Conservation (phyloP, 2,329 filamentous ascomycete species). For the Penicillium aurantiogriseum region DNA sequence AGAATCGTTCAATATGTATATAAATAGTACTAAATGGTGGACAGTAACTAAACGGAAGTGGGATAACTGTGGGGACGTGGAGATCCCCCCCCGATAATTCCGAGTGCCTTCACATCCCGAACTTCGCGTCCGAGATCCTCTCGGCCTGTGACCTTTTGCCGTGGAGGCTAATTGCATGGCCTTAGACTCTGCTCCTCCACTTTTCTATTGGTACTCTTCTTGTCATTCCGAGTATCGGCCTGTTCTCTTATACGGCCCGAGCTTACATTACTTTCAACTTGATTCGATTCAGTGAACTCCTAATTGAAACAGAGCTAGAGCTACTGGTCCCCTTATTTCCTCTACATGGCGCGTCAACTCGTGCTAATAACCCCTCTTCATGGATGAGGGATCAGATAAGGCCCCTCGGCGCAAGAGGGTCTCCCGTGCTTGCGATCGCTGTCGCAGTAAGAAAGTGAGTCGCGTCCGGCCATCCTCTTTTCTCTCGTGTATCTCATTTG, state of each 20-base stretch:
- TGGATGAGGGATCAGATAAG: conserved; percentile 43
- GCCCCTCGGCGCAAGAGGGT: conserved; percentile 46
- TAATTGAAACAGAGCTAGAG: background rate
- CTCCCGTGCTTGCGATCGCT: conserved; percentile 47
- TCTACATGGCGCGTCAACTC: conserved; percentile 28
- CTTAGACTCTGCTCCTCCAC: background rate
- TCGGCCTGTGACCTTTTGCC: background rate
- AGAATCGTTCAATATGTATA: background rate
- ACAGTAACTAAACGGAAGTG: background rate
- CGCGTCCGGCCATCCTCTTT: background rate
- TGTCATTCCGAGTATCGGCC: background rate
- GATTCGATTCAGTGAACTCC: background rate
- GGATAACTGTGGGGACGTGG: background rate
- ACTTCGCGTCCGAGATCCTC: background rate
- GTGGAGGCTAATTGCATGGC: background rate
- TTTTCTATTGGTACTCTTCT: background rate
- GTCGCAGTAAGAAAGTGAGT: conserved; percentile 45
- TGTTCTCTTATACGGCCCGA: background rate
- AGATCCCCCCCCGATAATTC: conserved; percentile 2
- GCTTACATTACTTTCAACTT: background rate
- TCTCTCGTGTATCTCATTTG: background rate
- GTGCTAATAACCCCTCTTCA: conserved; percentile 30
- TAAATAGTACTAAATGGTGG: background rate
- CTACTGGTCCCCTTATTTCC: background rate
- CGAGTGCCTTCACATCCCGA: background rate